A percentile compares a stretch with the other conserved stretches of the same genome.
phyloP scores from a whole-genome alignment of 257 asterid species.

The Haberlea rhodopensis region DNA sequence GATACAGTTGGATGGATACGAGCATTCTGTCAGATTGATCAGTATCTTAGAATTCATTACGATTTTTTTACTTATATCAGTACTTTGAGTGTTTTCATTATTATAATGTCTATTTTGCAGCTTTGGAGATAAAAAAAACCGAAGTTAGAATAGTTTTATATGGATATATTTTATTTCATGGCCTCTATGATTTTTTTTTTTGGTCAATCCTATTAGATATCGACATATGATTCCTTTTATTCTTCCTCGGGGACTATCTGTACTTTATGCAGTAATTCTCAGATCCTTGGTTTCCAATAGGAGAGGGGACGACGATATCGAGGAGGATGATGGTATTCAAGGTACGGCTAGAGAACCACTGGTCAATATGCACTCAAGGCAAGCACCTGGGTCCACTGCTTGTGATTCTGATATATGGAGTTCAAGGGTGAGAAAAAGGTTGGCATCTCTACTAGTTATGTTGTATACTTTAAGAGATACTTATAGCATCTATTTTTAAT shows the following conservation, averaged over 20 bases:
- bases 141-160: no score
- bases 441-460: neutral
- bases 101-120: no score
- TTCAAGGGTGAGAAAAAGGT: conserved; percentile 85
- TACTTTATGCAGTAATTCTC: conserved; percentile 57
- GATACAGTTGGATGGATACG: no score
- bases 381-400: conserved; percentile 53
- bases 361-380: conserved; percentile 45
- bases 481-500: no score
- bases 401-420: conserved; percentile 70
- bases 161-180: conserved; percentile 9
- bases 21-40: no score
- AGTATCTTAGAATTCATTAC: no score
- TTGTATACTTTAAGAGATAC: no score
- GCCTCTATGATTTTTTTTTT: conserved; percentile 10
- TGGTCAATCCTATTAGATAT: conserved; percentile 7
- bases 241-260: conserved; percentile 55
- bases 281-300: conserved; percentile 58
- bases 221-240: conserved; percentile 16
- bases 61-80: no score
- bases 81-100: no score
- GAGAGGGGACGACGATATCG: conserved; percentile 49
- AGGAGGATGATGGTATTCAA: conserved; percentile 44
- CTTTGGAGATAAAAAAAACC: no score
- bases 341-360: conserved; percentile 60